These are phyloP conservation scores for Gossypium sturtianum DNA, from an alignment of 345 rosid genomes.

Conservation along the genomic window DNA sequence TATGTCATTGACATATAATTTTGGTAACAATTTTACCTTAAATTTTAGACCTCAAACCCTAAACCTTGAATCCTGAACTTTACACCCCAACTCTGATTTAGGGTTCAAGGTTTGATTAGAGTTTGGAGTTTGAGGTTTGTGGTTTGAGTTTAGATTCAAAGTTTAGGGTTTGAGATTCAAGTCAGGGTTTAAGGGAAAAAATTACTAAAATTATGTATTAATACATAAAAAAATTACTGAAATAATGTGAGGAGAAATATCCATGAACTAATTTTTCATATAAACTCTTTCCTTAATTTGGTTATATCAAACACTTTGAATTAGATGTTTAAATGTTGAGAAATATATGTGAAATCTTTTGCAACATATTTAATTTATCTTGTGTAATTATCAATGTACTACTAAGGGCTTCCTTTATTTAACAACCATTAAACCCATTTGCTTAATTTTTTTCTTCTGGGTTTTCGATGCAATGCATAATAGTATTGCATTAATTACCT, in stretches of 20 bases:
- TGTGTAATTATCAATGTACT: background rate
- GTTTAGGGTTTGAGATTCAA: too few species aligned
- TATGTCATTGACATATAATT: too few species aligned
- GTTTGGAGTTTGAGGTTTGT: accelerated
- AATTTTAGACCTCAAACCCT: accelerated
- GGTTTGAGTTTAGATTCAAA: too few species aligned
- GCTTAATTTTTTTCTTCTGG: background rate
- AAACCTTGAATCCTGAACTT: accelerated
- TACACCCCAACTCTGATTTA: accelerated
- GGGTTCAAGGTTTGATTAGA: too few species aligned
- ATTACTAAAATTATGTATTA: too few species aligned
- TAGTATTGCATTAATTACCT: background rate
- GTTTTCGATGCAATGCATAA: background rate
- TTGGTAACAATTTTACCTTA: too few species aligned
- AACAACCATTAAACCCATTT: background rate
- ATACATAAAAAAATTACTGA: too few species aligned
- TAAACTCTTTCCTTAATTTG: too few species aligned
- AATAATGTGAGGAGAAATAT: too few species aligned
- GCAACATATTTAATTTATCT: background rate
- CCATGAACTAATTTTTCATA: too few species aligned
- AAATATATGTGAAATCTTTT: background rate
- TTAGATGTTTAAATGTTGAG: background rate
- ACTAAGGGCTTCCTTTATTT: background rate
- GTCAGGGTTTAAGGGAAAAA: accelerated
- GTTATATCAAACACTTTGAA: background rate